A percentile compares a stretch with the other conserved stretches of the same genome.
phyloP scores from a whole-genome alignment of 176 grass and related monocot species.

The Cenchrus fungigraminus region DNA sequence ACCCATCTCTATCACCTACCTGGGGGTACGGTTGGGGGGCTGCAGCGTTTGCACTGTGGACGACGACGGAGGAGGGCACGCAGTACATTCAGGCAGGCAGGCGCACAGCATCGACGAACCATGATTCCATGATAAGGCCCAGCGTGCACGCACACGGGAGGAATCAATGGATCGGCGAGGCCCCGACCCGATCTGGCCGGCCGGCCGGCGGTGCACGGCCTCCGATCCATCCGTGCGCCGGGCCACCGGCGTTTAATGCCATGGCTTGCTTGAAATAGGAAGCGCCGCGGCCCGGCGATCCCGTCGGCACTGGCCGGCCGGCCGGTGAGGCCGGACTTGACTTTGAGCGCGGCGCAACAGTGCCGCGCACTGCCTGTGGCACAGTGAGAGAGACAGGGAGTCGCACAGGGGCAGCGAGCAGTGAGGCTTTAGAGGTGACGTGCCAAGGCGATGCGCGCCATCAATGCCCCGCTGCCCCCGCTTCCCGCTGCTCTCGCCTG shows the following conservation, averaged over 20 bases:
- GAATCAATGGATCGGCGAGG: background rate
- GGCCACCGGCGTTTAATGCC: conserved; percentile 35
- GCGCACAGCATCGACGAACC: background rate
- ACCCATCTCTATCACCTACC: background rate
- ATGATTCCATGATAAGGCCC: background rate
- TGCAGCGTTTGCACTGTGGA: background rate
- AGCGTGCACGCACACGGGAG: background rate
- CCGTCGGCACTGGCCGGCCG: conserved; percentile 1
- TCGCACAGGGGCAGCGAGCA: conserved; percentile 21
- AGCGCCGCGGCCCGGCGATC: conserved; percentile 9
- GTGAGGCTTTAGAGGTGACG: conserved; percentile 15
- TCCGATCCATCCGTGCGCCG: background rate
- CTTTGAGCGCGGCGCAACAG: conserved; percentile 37
- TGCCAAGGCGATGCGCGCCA: conserved; percentile 27
- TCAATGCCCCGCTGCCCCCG: conserved; percentile 5
- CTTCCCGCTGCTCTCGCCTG: background rate
- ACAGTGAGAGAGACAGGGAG: background rate
- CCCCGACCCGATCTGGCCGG: background rate
- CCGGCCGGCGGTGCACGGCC: conserved; percentile 8
- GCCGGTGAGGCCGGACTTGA: conserved; percentile 1
- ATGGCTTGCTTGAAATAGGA: conserved; percentile 31
- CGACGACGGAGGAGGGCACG: background rate
- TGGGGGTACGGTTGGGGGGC: background rate
- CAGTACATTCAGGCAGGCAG: background rate
- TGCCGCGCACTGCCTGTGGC: conserved; percentile 22